Conservation (phyloP, 306 rosid species). For the Cucurbita maxima region DNA sequence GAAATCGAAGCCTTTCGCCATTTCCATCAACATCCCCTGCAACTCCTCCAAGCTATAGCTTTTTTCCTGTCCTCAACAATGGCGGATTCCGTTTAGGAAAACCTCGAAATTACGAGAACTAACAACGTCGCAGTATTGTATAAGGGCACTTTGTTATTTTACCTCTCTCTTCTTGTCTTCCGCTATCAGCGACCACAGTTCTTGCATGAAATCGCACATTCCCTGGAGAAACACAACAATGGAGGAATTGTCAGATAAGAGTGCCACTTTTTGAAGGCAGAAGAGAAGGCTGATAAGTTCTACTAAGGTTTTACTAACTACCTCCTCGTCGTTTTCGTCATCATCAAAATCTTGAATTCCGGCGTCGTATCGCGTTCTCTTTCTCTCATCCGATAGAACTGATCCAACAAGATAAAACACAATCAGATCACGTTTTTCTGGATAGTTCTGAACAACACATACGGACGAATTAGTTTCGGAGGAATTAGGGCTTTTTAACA, state of each 20-base stretch:
- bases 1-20: constrained; percentile 31
- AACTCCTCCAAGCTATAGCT: constrained; percentile 40
- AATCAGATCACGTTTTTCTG: background rate
- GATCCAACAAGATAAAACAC: background rate
- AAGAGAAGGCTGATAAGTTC: background rate
- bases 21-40: constrained; percentile 47
- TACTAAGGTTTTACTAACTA: background rate
- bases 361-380: constrained; percentile 49
- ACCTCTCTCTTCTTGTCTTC: background rate
- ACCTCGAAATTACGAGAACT: background rate
- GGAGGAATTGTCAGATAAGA: background rate
- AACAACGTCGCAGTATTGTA: background rate
- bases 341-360: constrained; percentile 49
- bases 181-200: background rate
- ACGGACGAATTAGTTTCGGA: background rate
- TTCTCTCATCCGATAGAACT: constrained; percentile 56
- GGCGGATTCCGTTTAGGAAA: background rate
- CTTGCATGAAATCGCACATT: background rate
- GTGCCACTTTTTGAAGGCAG: background rate
- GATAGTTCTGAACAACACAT: background rate
- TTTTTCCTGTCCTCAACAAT: background rate
- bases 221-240: background rate
- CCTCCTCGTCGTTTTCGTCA: constrained; percentile 54
- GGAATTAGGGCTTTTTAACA: background rate
- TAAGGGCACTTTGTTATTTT: background rate